Evolutionary conservation across 352 stramenopile species (phyloP), one percentile per base, ranked within the genome.

Genomic region (Thraustotheca clavata): DNA sequence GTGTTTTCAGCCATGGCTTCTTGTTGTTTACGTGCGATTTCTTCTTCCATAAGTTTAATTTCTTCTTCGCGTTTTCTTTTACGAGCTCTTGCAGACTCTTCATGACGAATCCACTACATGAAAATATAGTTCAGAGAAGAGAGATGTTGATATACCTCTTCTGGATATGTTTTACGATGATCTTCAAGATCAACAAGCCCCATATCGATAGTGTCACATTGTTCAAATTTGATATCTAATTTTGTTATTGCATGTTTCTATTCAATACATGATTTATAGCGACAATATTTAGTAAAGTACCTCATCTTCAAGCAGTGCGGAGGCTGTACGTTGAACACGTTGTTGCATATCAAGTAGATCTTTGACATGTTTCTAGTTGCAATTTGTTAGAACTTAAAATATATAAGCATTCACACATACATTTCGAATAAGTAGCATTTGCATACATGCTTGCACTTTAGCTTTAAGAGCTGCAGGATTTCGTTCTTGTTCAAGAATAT

Each of bases 191-290:
- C 83, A 16, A 83, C 79, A 5, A 91, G 71, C 0, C 80, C 83
- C 34, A 91, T 82, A 57, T 91, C 83, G 52, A 91, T 90, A 22
- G 84, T 71, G 59, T 91, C 83, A 62, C 83, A 91, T 88, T 90
- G 80, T 78, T 91, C 83, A 27, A 90, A 70, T 54, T 88, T 85
- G 55, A 77, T 69, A 34, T 91, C 83, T 55, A 84, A 84, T 62
- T 88, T 89, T 36, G 62, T 69, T 3, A 76, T 71, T 3, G 79
- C 79, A 27, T 72, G 46, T 67, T 83, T 76, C 81, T 90, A 61
- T 22, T 12, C 20, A n/a, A n/a, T n/a, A n/a, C n/a, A 8, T 18
- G 4, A 35, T 14, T 12, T 34, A 29, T 14, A 35, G 11, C n/a
- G 7, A 2, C 43, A 52, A 35, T 24, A 52, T 24, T 3, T 14